Percentiles rank a stretch among this genome's conserved stretches.
phyloP scores from a whole-genome alignment of 345 rosid genomes.

The Bretschneidera sinensis region DNA sequence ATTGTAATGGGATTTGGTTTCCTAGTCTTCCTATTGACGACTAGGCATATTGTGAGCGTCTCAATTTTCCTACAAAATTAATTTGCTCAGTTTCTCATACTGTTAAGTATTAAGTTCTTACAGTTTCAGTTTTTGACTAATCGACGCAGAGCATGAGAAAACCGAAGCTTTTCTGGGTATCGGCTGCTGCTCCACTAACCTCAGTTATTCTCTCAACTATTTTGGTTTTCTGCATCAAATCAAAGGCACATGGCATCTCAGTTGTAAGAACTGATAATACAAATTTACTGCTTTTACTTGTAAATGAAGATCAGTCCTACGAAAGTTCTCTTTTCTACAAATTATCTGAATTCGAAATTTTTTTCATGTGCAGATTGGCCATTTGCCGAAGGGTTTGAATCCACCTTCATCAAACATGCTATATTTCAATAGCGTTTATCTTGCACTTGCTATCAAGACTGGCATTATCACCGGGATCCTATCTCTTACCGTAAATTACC shows the following conservation, averaged over 20 bases:
- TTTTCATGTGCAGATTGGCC: slow-evolving; percentile 61
- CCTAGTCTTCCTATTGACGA: slow-evolving; percentile 53
- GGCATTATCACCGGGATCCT: slow-evolving; percentile 87
- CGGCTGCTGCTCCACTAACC: slow-evolving; percentile 87
- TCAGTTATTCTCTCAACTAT: slow-evolving; percentile 79
- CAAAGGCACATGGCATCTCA: slow-evolving; percentile 62
- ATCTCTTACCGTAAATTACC: slow-evolving; percentile 72
- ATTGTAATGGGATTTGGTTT: slow-evolving; percentile 66
- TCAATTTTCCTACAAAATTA: not conserved
- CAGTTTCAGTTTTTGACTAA: too few species aligned
- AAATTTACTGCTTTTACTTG: not conserved
- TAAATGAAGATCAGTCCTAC: not conserved
- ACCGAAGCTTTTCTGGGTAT: slow-evolving; percentile 92
- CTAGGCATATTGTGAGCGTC: slow-evolving; percentile 82
- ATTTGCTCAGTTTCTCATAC: too few species aligned
- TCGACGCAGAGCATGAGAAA: slow-evolving; percentile 64
- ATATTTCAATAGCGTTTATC: slow-evolving; percentile 46
- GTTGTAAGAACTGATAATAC: slow-evolving; percentile 41
- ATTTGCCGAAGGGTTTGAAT: slow-evolving; percentile 86
- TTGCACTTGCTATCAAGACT: slow-evolving; percentile 75
- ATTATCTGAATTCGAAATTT: slow-evolving; percentile 10
- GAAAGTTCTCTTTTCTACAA: not conserved
- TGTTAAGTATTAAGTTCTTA: too few species aligned
- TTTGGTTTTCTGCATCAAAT: slow-evolving; percentile 52
- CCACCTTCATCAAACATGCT: slow-evolving; percentile 90